Evolutionary conservation across 139 green algal species (phyloP), one percentile per base, ranked within the genome.

Genomic region (Coelastrella sp.): DNA sequence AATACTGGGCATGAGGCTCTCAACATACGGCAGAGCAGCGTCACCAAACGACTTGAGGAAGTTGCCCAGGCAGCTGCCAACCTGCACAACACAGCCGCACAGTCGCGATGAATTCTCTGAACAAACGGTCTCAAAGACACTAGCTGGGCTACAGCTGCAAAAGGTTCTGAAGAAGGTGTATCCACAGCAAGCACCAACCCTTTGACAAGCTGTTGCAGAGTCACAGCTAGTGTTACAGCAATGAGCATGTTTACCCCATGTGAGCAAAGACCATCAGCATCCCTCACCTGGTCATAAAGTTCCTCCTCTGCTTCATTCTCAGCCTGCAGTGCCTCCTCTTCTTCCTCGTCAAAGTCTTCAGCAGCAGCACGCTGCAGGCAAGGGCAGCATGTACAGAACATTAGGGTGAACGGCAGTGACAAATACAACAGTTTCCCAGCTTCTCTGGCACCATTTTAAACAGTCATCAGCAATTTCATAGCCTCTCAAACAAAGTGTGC

Each of bases 331-430:
- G 93, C 91, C 85, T 99, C 95, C 48, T 91, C 87, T 91, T 99
- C 97, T 86, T 99, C 97, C 13, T 96, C 94, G 83, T 99, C 97
- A 86, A 98, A 98, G 84, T 99, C 97, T 90, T 98, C 94, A 51
- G 88, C 89, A 62, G 81, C 35, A 60, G 43, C 79, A 79, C 64
- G 79, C 79, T 78, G 64, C 40, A 8, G 19, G 21, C 21, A 27
- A 21, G 6, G 21, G 53, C 53, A 64, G 53, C 53, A 63, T 15
- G 17, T 32, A 27, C 53, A 63, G 53, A 19, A 64, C 45, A 53
- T 11, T 53, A 53, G 45, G 11, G 11, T 53, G 45, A 53, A 21
- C 8, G 11, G 45, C 57, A 66, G 5, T 8, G 57, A 32, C 57
- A 66, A 9, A 66, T 67, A 19, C 59, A 57, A 67, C 59, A 67